Conservation (phyloP, 345 rosid species). For the Lepidium aucheri region DNA sequence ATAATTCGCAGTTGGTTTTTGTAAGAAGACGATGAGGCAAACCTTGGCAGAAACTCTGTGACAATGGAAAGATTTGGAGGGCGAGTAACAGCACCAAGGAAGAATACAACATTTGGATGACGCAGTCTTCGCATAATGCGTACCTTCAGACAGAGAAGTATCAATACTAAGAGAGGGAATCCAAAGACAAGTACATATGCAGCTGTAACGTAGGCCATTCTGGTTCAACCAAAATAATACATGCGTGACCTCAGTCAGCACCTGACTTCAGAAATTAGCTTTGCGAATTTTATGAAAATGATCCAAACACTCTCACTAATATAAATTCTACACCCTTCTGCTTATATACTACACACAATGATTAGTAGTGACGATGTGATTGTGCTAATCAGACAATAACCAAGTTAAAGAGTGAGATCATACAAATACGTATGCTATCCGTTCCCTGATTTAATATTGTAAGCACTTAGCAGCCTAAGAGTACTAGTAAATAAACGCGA, state of each 20-base stretch:
- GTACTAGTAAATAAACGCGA: neutral
- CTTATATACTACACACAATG: neutral
- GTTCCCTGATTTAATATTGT: neutral
- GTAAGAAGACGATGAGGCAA: slow-evolving; percentile 3
- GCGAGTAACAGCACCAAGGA: slow-evolving; percentile 98
- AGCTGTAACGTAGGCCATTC: neutral
- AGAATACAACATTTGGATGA: slow-evolving; percentile 96
- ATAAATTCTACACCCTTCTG: neutral
- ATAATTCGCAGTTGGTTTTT: slow-evolving; percentile 1
- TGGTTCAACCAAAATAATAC: neutral
- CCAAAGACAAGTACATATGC: neutral
- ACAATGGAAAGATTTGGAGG: slow-evolving; percentile 98
- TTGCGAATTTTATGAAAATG: neutral
- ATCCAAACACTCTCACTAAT: neutral
- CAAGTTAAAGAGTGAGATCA: neutral
- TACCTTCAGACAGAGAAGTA: slow-evolving; percentile 38
- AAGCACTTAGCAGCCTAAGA: neutral
- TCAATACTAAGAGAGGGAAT: neutral
- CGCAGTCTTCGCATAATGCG: slow-evolving; percentile 98
- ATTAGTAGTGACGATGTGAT: neutral
- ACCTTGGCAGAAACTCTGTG: slow-evolving; percentile 97
- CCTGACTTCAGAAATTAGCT: neutral
- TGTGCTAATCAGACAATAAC: neutral
- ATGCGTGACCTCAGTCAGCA: slow-evolving; percentile 1
- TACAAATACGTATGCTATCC: neutral